Conservation (phyloP, 2,329 filamentous ascomycete genomes). For the Trichoderma sp. region DNA sequence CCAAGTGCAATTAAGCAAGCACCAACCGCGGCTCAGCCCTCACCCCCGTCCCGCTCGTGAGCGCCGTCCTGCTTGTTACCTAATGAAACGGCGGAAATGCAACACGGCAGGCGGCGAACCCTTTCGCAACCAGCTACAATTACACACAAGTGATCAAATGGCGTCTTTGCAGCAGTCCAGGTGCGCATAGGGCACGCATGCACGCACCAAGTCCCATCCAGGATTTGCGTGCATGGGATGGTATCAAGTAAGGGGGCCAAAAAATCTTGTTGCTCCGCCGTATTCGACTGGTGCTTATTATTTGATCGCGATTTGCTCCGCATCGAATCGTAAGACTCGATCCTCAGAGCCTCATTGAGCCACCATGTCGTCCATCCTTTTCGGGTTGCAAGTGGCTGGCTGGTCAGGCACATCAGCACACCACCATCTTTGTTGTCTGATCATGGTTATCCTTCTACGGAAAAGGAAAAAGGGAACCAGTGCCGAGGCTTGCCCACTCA, state of each 20-base stretch:
- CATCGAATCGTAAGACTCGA: conserved; percentile 16
- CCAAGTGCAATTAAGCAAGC: conserved; percentile 8
- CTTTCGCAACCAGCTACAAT: not conserved
- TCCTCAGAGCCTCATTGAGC: not conserved
- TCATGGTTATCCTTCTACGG: not conserved
- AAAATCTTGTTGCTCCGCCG: not conserved
- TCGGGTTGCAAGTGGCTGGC: not conserved
- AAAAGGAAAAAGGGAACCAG: not conserved
- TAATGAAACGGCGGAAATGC: not conserved
- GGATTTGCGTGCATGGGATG: not conserved
- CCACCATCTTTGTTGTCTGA: not conserved
- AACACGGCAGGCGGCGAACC: not conserved
- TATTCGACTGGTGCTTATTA: not conserved
- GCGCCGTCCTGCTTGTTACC: not conserved
- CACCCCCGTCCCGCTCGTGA: not conserved
- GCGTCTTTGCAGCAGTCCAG: not conserved
- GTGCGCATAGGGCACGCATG: not conserved
- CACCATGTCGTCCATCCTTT: not conserved
- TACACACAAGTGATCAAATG: not conserved
- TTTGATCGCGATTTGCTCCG: conserved; percentile 16
- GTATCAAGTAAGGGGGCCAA: conserved; percentile 3
- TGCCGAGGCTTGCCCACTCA: not conserved
- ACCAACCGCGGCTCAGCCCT: not conserved
- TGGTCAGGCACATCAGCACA: not conserved
- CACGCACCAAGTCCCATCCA: not conserved